phyloP scores from a whole-genome alignment of 2,329 filamentous ascomycete genomes.

The Cytospora piceae region DNA sequence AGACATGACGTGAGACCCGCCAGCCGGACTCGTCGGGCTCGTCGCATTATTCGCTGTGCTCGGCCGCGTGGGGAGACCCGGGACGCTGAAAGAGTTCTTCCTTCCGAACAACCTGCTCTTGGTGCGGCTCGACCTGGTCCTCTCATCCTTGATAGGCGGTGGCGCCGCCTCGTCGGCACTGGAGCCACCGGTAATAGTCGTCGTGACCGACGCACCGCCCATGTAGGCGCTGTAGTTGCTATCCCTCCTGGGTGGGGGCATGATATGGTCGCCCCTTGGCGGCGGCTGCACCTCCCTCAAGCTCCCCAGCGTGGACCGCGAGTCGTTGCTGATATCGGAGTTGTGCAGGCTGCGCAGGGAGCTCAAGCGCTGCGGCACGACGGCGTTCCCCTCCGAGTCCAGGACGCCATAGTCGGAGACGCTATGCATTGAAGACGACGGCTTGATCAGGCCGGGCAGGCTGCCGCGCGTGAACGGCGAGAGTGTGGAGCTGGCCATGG shows the following conservation, averaged over 20 bases:
- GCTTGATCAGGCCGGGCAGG: slow-evolving; percentile 9
- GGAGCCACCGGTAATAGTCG: slow-evolving; percentile 18
- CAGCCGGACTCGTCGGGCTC: background rate
- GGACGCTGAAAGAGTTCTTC: slow-evolving; percentile 26
- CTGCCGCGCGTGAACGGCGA: slow-evolving; percentile 1
- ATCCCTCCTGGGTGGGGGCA: background rate
- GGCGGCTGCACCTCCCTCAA: slow-evolving; percentile 19
- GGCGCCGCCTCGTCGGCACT: background rate
- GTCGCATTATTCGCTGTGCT: background rate
- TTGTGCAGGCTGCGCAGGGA: slow-evolving; percentile 24
- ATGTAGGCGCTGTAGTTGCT: slow-evolving; percentile 15
- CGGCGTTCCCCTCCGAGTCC: slow-evolving; percentile 24
- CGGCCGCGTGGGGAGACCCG: slow-evolving; percentile 23
- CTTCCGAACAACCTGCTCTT: slow-evolving; percentile 22
- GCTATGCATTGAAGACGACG: slow-evolving; percentile 21
- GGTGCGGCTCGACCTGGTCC: slow-evolving; percentile 6
- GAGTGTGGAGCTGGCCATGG: background rate
- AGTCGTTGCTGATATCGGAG: slow-evolving; percentile 18
- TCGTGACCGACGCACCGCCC: slow-evolving; percentile 12
- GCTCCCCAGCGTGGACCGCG: slow-evolving; percentile 25
- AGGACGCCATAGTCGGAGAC: slow-evolving; percentile 24
- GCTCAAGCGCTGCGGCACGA: slow-evolving; percentile 21
- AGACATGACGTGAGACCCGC: slow-evolving; percentile 2
- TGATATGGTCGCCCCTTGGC: background rate
- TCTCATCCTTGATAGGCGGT: background rate